A percentile compares a stretch with the other conserved stretches of the same genome.
Conservation (phyloP, 2,329 filamentous ascomycete species). For the Diaporthe nobilis region DNA sequence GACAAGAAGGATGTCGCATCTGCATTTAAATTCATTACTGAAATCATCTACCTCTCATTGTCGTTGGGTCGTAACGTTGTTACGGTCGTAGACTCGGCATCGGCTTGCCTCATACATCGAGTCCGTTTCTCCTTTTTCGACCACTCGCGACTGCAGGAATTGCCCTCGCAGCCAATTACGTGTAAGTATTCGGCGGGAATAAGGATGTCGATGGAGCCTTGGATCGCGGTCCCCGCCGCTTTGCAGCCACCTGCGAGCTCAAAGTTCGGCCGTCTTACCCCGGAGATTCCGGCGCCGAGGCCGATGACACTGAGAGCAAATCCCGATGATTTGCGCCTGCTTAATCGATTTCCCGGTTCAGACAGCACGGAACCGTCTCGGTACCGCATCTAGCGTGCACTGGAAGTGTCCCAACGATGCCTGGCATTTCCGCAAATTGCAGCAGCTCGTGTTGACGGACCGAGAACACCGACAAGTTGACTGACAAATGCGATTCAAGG, state of each 20-base stretch:
- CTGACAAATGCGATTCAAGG: no score
- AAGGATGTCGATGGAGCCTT: no score
- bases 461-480: background rate
- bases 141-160: background rate
- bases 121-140: background rate
- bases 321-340: background rate
- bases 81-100: background rate
- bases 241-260: background rate
- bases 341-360: background rate
- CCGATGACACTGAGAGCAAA: background rate
- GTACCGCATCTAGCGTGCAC: background rate
- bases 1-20: no score
- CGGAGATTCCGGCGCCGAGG: background rate
- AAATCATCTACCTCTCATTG: background rate
- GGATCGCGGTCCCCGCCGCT: background rate
- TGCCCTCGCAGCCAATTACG: background rate
- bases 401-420: fast-evolving
- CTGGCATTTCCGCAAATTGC: background rate
- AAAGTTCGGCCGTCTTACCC: slow-evolving; percentile 25
- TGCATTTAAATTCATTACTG: background rate
- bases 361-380: background rate
- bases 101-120: background rate
- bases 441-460: background rate
- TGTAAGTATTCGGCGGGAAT: no score
- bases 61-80: no score